Evolutionary conservation across 164 flowering plant species (phyloP), one percentile per base, ranked within the genome.

Genomic region (Houttuynia cordata): DNA sequence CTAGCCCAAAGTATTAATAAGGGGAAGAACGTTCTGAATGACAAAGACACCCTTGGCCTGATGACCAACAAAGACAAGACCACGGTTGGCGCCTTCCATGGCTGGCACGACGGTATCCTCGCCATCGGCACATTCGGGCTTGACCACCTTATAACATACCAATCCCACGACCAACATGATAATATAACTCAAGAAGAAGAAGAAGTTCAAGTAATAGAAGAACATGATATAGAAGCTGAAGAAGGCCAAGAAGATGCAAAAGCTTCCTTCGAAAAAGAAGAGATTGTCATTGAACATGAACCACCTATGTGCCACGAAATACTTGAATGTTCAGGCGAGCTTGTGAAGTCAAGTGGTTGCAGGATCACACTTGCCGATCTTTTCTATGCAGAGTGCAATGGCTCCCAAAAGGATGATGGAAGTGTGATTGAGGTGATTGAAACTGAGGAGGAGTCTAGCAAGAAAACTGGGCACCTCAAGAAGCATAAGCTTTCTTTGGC

Each of bases 81-180:
- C 17, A 40, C 75, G 6, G 73, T 69, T 7, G 78, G 78, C 21
- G 70, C 70, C 56, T 66, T 81, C 20, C 80, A 79, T 34, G 75
- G 76, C 9, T 84, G 88, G 93, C 74, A 61, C 56, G 78, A 81
- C 30, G 89, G 87, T 51, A 73, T 86, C 56, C 67, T 86, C 8
- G 64, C 86, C 7, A 86, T 86, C 34, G 93, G 93, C 24, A 86
- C 93, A 3, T 76, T 86, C 10, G 93, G 93, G 7, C 73, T 75
- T 57, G 76, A 82, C 52, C 77, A 78, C 6, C 37, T 80, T 21
- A n/a, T 24, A 34, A 37, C 63, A 24, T 51, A 24, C 62, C 68
- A 61, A 7, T 64, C 53, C 62, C 63, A 59, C 12, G 37, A 67
- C 4, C 53, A 69, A 21, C 69, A 60, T 1, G 60, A 64, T 25